Evolutionary conservation across 2,329 filamentous ascomycete species (phyloP), one percentile per base, ranked within the genome.

Genomic region (Xylariaceae sp.): DNA sequence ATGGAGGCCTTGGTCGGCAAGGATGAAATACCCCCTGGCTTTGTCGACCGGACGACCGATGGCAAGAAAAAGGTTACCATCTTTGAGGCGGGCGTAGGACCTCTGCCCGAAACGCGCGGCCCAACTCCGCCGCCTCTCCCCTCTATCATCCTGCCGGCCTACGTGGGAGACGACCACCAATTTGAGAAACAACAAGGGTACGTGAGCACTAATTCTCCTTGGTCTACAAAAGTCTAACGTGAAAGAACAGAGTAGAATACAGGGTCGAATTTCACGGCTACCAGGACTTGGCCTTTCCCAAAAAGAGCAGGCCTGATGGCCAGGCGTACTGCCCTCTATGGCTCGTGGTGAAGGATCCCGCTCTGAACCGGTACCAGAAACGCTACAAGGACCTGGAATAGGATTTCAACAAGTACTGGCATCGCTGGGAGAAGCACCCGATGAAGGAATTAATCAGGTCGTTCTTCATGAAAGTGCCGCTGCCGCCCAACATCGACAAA

Each of bases 221-320:
- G 1, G 19, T 19, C 7, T 18, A n/a, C 19, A 19, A 41, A 43
- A 3, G 20, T 26, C 53, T 61, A 43, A 57, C 26, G 40, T 42
- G 6, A 18, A 16, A 2, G 12, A 23, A 41, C 16, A 55, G 56
- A 12, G 2, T 40, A 26, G 21, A 23, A 10, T 55, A 57, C 56
- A 44, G 10, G 23, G 54, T 51, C 2, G 42, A 53, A 16, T 57
- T 62, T 41, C 49, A 59, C 23, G 59, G 59, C 7, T 62, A 55
- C 54, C 19, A 44, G 16, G 40, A 21, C n/a, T 40, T 62, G 20
- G 48, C 56, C 14, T 53, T 48, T 6, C 59, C 59, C 12, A 43
- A 43, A 2, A 12, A 48, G 1, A 16, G 10, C 1, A 50, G 53
- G 14, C 48, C 59, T 12, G 14, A 57, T 18, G 46, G 40, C 20